Conservation (phyloP, 352 stramenopile genomes). For the Globisporangium echinulatum region DNA sequence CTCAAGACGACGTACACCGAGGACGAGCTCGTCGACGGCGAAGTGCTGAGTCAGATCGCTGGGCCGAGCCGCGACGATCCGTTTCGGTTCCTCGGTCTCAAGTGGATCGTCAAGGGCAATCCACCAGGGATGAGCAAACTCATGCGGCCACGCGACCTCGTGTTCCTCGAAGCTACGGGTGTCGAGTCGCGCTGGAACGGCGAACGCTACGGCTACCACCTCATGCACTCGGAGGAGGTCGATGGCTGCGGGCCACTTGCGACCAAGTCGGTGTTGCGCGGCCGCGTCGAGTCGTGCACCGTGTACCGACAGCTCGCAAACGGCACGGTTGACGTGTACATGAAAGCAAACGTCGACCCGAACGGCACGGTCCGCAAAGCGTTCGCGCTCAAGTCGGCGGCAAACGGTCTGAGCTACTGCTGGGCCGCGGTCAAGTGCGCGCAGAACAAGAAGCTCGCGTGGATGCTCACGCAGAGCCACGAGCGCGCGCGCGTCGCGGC, state of each 20-base stretch:
- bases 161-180: conserved; percentile 35
- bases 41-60: conserved; percentile 27
- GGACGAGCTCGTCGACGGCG: conserved; percentile 32
- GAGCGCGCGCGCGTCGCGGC: background rate
- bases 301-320: conserved; percentile 10
- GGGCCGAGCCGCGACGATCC: conserved; percentile 23
- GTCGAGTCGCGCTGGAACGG: conserved; percentile 2
- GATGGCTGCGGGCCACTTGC: background rate
- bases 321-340: conserved; percentile 18
- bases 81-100: conserved; percentile 40
- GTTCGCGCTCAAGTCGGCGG: conserved; percentile 9
- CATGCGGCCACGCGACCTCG: conserved; percentile 31
- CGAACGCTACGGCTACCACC: conserved; percentile 12
- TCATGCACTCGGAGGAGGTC: conserved; percentile 12
- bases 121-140: conserved; percentile 20
- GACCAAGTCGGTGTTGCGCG: background rate
- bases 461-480: conserved; percentile 5
- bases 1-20: conserved; percentile 31
- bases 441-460: conserved; percentile 17
- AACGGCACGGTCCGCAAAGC: conserved; percentile 6
- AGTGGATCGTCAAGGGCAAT: conserved; percentile 42
- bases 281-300: conserved; percentile 4
- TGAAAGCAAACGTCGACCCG: conserved; percentile 14
- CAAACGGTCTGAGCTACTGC: conserved; percentile 13
- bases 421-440: conserved; percentile 15